Conservation (phyloP, 495 filamentous ascomycete genomes). For the Xylaria grammica region DNA sequence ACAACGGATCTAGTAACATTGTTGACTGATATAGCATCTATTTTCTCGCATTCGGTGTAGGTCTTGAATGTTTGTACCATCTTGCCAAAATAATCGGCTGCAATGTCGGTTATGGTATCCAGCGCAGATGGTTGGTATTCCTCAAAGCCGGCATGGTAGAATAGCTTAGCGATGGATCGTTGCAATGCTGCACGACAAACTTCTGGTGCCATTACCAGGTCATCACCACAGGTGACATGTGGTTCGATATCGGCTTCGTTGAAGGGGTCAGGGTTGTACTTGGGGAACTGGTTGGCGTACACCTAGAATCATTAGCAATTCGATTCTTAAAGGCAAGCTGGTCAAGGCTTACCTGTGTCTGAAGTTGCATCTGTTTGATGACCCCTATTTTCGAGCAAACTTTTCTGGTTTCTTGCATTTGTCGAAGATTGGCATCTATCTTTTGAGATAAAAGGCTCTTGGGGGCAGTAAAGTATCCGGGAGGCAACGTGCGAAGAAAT, state of each 20-base stretch:
- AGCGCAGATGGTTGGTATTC: constrained; percentile 95
- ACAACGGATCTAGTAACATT: constrained; percentile 27
- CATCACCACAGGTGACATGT: constrained; percentile 84
- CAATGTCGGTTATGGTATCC: constrained; percentile 88
- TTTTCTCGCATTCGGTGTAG: constrained; percentile 82
- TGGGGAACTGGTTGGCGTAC: constrained; percentile 97
- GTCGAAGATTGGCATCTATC: constrained; percentile 87
- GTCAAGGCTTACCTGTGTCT: constrained; percentile 75
- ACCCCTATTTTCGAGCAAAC: constrained; percentile 94
- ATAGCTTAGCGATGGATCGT: constrained; percentile 89
- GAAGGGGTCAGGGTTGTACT: constrained; percentile 93
- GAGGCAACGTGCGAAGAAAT: constrained; percentile 72
- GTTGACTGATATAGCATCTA: constrained; percentile 47
- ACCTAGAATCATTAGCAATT: constrained; percentile 60
- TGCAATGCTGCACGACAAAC: constrained; percentile 83
- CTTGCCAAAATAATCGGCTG: constrained; percentile 86
- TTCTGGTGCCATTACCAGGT: constrained; percentile 81
- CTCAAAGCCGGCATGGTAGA: constrained; percentile 96
- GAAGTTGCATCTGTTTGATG: constrained; percentile 99
- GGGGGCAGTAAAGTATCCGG: constrained; percentile 78
- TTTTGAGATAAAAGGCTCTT: constrained; percentile 75
- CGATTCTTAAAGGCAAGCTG: background rate
- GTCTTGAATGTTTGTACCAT: constrained; percentile 76
- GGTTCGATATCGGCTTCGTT: constrained; percentile 81
- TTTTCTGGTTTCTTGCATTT: constrained; percentile 97